Base-by-base conservation (phyloP, 129 eudicot genomes). In the sunflower (Helianthus annuus) region DNA sequence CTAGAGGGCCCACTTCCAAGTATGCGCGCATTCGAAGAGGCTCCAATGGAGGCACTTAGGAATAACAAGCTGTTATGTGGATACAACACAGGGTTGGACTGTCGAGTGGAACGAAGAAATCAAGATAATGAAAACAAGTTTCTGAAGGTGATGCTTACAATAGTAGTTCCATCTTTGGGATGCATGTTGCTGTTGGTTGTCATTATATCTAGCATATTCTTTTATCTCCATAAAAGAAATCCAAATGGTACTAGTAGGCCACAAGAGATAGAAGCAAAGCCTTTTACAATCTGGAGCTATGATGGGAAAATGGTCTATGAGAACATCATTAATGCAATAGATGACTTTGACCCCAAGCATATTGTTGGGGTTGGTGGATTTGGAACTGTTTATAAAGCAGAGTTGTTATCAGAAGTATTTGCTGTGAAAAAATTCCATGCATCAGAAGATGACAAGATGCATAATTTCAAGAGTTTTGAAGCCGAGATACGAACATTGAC, bases 1-100 rank as follows among this genome's bases (percentile, higher is more conserved):
- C 63, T 57, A 57, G 63, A 57, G 38, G 63, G 63, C 38, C 62
- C 63, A 57, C 63, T 57, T 57, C 63, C 63, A 22, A 57, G 24
- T 14, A 57, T 57, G 63, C 63, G 39, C 12, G 63, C 63, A 27
- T 57, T 57, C n/a, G 39, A 24, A 24, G 63, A 57, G 38, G 63
- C 63, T 57, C 63, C 63, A 57, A 57, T 24, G 14, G 63, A 57
- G 63, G 63, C 63, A 4, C 15, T 57, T 22, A 24, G 39, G 63
- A 57, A 57, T 24, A 57, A 57, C 63, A 57, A 57, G 38, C 6
- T 1, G n/a, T 22, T 57, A 57, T 57, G 63, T 57, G 63, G 63
- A 24, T 10, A 57, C 7, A 57, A 57, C 63, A 10, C 39, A 57
- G 63, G 38, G 39, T 24, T 57, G 24, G 63, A 57, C n/a, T 57